Base-by-base conservation (phyloP, 2,329 filamentous ascomycete species). In the Cytospora chrysosperma region DNA sequence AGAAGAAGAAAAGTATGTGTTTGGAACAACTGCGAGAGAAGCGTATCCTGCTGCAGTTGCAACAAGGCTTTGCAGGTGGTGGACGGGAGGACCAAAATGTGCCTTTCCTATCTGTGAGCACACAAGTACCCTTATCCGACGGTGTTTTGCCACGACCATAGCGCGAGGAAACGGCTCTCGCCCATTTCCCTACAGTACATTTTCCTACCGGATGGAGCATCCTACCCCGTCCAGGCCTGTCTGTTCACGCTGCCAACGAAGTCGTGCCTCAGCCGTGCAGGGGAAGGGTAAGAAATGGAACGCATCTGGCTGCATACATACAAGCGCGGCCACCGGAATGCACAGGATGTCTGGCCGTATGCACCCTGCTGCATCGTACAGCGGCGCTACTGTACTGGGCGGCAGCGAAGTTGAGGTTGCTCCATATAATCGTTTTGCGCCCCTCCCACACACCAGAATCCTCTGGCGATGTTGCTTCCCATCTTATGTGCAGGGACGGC, bases 281-380 rank as follows among this genome's bases (percentile, higher is more conserved):
- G 51, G n/a, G 27, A 24, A 32, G 52, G 21, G 50, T 15, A 55
- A 52, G 30, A 61, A 49, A 55, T 24, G 64, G 56, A 47, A 28
- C 51, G 56, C 56, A 58, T 53, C 56, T 60, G 56, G 60, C 60
- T 63, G 51, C 63, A 56, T 56, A 61, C 53, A 34, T 34, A 34
- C 64, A 65, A 65, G 64, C 62, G 64, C 55, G 56, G 58, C 64
- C 60, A 56, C 58, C 64, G 61, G 63, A 63, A 59, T 59, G 63
- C 63, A 62, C 59, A 62, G 63, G 61, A 63, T 53, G 63, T 60
- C 56, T 65, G 56, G 64, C 64, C 64, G 64, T 59, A 58, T 65
- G 64, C 64, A 65, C 64, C 47, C 58, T 21, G n/a, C 15, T 65
- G 56, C 61, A 65, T 62, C 37, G 52, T 63, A 63, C 64, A 63